Base-by-base conservation (phyloP, 495 filamentous ascomycete species). In the Aspergillus wentii region DNA sequence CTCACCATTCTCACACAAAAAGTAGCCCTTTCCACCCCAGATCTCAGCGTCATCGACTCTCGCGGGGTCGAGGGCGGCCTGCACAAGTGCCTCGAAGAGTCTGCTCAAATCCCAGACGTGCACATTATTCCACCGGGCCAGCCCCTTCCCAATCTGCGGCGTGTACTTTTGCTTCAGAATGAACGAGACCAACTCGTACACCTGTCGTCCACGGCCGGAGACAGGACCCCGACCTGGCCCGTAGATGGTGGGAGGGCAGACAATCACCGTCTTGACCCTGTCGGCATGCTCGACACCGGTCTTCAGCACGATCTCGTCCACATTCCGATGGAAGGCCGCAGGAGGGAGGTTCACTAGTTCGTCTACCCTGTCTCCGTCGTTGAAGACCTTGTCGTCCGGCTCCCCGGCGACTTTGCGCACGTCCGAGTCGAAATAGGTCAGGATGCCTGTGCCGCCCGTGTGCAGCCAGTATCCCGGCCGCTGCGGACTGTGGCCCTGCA, bases 211-310 rank as follows among this genome's bases (percentile, higher is more conserved):
- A 35, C 69, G 57, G 40, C 66, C 53, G 46, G 85, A 85, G 29
- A 63, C 70, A 0, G 82, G 69, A 0, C 85, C 81, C 17, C 80
- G 69, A 11, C 83, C 84, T 14, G 41, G 35, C 17, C 49, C 38
- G 54, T 86, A 87, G 48, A 88, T 88, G 8, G 72, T 76, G 1
- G 83, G 80, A 6, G 85, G 83, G 32, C 74, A 82, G 7, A 88
- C 68, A 52, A 89, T 76, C 2, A 82, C 79, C 1, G 79, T 80
- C 49, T 72, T 74, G 4, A 82, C 62, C 11, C 43, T 60, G 18
- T 62, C 59, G 6, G 57, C 51, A 32, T 69, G 20, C 17, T 21
- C 26, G 1, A 43, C 45, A 3, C 57, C 59, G 7, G 66, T 55
- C 0, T 35, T 58, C n/a, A 79, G 54, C 8, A 79, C 59, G 27